Evolutionary conservation across 2,329 filamentous ascomycete species (phyloP).

Genomic region (Penicillium frequentans): DNA sequence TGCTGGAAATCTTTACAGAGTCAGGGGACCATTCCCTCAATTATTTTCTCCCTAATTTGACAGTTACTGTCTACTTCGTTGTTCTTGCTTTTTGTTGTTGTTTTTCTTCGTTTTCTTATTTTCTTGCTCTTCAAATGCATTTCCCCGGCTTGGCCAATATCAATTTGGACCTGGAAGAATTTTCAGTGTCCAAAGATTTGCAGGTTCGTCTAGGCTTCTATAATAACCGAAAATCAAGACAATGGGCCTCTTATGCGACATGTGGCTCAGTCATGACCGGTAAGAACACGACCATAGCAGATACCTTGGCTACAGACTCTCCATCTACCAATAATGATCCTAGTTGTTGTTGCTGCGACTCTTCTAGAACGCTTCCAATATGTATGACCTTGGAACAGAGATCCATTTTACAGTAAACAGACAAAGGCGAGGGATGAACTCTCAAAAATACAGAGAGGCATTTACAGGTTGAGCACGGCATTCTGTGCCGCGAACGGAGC

Average conservation of each 20-base stretch:
- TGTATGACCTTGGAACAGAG: background rate
- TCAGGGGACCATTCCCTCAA: too few relatives aligned
- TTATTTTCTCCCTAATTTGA: too few relatives aligned
- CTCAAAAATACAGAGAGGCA: background rate
- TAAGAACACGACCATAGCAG: too few relatives aligned
- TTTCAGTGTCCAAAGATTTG: background rate
- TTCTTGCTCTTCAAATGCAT: too few relatives aligned
- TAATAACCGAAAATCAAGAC: background rate
- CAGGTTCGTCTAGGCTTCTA: background rate
- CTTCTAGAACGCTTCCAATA: background rate
- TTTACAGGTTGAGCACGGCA: background rate
- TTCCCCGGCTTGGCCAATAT: background rate
- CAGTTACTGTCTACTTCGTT: too few relatives aligned
- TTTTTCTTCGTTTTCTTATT: too few relatives aligned
- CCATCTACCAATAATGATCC: background rate
- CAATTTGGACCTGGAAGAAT: background rate
- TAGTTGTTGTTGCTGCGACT: background rate
- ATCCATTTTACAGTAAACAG: background rate
- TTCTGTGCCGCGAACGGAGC: background rate
- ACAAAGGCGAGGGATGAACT: background rate
- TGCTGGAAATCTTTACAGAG: background rate
- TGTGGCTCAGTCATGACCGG: background rate
- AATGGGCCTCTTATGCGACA: background rate
- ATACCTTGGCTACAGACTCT: too few relatives aligned
- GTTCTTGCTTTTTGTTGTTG: too few relatives aligned